Base-by-base conservation (phyloP, 352 stramenopile genomes). In the Pythium dissotocum region DNA sequence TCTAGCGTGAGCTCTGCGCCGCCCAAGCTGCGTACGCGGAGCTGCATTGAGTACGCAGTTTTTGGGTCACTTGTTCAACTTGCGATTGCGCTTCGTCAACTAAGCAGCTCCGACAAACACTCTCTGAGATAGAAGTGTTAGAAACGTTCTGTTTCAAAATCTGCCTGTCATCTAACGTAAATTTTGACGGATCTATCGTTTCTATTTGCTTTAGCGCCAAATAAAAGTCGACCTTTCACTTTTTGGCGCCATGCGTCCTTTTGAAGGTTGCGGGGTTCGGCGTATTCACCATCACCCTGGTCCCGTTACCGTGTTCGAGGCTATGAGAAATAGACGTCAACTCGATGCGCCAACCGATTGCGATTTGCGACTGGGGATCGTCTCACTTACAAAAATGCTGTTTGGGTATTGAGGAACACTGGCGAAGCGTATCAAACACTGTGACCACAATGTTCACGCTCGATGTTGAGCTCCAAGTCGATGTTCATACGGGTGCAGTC, bases 21-120 rank as follows among this genome's bases (percentile, higher is more conserved):
- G 57, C 78, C 72, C 58, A 87, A 78, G 56, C 77, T 86, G 16
- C 77, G 81, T 40, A 91, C 77, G 0, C 79, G 78, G 36, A 91
- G 46, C 58, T 68, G 53, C 67, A 73, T 73, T 30, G 28, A 30
- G 28, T 30, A 30, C 28, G 28, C 28, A 30, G 18, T 44, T 55
- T 16, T 33, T 2, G 42, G 10, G 33, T 8, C 0, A 26, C 35
- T 5, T 38, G 48, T 51, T 52, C 33, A 40, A 36, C 18, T 42
- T 36, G 36, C 6, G 0, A 56, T 51, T 57, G 58, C 28, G 40
- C 57, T 28, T 2, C 30, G 18, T 32, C 13, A 18, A 18, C 32
- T 13, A 9, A 18, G 54, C 18, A 35, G 51, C 12, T 58, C 13
- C 30, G 12, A 58, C 2, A 12, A 40, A 21, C 51, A 40, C 30